phyloP scores from a whole-genome alignment of 805 yeast genomes.

The Wickerhamiella galacta region DNA sequence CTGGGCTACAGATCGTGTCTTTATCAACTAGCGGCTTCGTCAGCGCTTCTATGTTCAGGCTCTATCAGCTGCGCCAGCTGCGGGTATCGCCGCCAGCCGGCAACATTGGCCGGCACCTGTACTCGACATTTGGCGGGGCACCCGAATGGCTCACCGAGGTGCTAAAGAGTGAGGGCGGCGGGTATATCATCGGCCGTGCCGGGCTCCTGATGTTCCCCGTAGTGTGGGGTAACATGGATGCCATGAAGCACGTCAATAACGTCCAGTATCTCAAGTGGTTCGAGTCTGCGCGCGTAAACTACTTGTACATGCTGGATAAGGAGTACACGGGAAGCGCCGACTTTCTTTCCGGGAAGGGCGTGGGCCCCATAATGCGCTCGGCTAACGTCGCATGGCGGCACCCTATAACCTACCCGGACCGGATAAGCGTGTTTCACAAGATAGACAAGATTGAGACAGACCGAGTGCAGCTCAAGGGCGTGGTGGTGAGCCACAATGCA shows the following conservation, averaged over 20 bases:
- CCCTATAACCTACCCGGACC: slow-evolving; percentile 19
- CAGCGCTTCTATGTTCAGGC: no score
- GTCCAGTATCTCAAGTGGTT: slow-evolving; percentile 21
- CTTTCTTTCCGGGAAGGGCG: slow-evolving; percentile 14
- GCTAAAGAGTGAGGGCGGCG: neutral
- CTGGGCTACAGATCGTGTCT: no score
- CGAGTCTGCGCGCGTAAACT: slow-evolving; percentile 19
- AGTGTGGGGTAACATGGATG: slow-evolving; percentile 18
- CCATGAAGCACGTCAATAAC: slow-evolving; percentile 21
- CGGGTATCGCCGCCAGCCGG: no score
- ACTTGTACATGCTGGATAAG: slow-evolving; percentile 8
- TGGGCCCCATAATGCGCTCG: slow-evolving; percentile 20
- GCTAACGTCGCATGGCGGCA: slow-evolving; percentile 20
- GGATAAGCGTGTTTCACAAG: slow-evolving; percentile 18
- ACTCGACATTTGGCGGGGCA: neutral
- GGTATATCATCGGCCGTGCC: neutral
- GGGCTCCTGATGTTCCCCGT: slow-evolving; percentile 5
- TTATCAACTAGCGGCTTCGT: no score
- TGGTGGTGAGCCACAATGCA: slow-evolving; percentile 19
- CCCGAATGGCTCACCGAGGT: neutral
- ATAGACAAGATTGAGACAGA: slow-evolving; percentile 11
- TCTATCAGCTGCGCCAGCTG: no score
- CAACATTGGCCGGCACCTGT: no score
- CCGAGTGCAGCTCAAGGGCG: slow-evolving; percentile 17
- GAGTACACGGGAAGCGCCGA: slow-evolving; percentile 6